Evolutionary conservation across 306 rosid species (phyloP).

Genomic region (Malus orientalis): DNA sequence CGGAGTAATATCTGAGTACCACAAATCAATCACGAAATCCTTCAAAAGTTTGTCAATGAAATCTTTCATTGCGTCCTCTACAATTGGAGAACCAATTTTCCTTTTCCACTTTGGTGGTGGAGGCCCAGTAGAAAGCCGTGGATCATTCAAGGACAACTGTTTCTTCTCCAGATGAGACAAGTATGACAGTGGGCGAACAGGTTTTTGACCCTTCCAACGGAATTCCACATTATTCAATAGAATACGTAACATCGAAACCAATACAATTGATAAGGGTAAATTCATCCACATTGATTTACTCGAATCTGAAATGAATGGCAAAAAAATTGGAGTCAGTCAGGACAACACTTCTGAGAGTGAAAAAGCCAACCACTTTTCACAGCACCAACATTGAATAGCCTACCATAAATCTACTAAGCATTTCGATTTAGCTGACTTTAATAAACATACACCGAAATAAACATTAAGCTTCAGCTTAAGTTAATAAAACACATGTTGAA

Average conservation of each 20-base stretch:
- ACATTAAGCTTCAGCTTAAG: neutral
- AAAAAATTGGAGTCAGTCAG: neutral
- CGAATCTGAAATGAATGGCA: constrained; percentile 47
- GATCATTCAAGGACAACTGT: constrained; percentile 65
- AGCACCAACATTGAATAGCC: neutral
- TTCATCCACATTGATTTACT: constrained; percentile 98
- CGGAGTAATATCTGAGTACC: constrained; percentile 77
- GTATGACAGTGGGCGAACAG: constrained; percentile 44
- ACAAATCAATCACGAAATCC: constrained; percentile 84
- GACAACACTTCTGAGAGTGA: neutral
- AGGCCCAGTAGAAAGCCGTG: constrained; percentile 50
- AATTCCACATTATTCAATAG: constrained; percentile 66
- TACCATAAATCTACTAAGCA: neutral
- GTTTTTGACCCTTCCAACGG: constrained; percentile 51
- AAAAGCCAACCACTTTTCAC: neutral
- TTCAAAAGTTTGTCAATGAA: constrained; percentile 71
- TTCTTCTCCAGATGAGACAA: constrained; percentile 83
- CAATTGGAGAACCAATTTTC: constrained; percentile 69
- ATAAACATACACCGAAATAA: neutral
- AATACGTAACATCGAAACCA: constrained; percentile 60
- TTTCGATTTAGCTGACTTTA: neutral
- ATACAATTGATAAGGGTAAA: constrained; percentile 65
- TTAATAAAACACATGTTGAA: neutral
- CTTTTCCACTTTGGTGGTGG: constrained; percentile 68
- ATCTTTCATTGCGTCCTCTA: constrained; percentile 71